phyloP scores from a whole-genome alignment of 2,329 filamentous ascomycete genomes.

The Proliferodiscus dingleyae region DNA sequence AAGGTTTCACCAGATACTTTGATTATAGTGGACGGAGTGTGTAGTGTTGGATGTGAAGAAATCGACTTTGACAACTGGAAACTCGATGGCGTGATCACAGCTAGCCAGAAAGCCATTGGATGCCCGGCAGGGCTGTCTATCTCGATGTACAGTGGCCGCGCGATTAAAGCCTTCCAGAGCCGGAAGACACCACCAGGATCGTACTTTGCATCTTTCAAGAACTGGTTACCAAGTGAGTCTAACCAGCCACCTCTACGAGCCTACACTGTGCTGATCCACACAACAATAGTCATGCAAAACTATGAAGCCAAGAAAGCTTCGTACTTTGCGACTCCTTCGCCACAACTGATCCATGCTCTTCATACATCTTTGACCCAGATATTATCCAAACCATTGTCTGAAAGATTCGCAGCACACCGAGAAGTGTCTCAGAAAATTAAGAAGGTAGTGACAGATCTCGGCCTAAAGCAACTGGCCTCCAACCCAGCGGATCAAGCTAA shows the following conservation, averaged over 20 bases:
- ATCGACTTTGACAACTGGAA: conserved; percentile 95
- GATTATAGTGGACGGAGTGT: conserved; percentile 91
- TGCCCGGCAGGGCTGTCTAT: conserved; percentile 92
- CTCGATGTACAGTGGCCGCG: conserved; percentile 85
- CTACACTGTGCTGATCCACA: neutral
- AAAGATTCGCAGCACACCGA: conserved; percentile 78
- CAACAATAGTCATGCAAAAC: conserved; percentile 80
- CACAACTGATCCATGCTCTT: conserved; percentile 87
- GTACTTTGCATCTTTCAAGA: conserved; percentile 96
- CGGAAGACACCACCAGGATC: conserved; percentile 77
- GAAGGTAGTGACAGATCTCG: conserved; percentile 72
- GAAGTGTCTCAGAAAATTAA: conserved; percentile 82
- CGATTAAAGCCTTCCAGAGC: conserved; percentile 73
- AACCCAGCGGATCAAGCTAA: conserved; percentile 90
- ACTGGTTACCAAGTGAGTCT: conserved; percentile 81
- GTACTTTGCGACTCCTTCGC: conserved; percentile 95
- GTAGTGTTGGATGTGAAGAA: conserved; percentile 93
- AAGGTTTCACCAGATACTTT: conserved; percentile 86
- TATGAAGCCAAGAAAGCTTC: conserved; percentile 97
- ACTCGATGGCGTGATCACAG: conserved; percentile 87
- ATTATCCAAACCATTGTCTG: conserved; percentile 69
- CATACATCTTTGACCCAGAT: conserved; percentile 87
- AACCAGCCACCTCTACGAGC: neutral
- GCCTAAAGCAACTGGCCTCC: conserved; percentile 78
- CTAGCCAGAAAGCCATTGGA: conserved; percentile 94